Evolutionary conservation across 768 basidiomycete species (phyloP).

Genomic region (Cyclocybe cylindracea): DNA sequence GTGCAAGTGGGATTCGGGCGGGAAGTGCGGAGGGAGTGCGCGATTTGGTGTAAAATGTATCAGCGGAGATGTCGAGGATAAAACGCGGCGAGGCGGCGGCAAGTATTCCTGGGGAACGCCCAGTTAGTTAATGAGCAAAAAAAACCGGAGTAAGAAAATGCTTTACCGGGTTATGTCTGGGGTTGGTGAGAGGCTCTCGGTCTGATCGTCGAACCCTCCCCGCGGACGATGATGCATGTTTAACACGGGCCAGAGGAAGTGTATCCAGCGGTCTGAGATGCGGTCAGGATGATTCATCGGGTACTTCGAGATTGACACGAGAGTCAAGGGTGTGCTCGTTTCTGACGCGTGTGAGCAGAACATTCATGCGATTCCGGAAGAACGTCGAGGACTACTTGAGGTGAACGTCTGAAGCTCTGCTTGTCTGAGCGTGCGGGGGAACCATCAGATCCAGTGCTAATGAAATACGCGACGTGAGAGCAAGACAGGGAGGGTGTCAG

Average conservation of each 20-base stretch:
- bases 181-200: constrained; percentile 83
- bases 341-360: constrained; percentile 25
- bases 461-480: constrained; percentile 2
- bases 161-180: constrained; percentile 85
- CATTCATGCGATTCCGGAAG: not conserved
- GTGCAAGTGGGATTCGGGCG: constrained; percentile 39
- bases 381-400: constrained; percentile 49
- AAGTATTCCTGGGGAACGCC: constrained; percentile 64
- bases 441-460: constrained; percentile 91
- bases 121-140: not conserved
- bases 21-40: constrained; percentile 26
- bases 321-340: constrained; percentile 66
- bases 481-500: not conserved
- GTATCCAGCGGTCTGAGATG: constrained; percentile 90
- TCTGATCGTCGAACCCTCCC: constrained; percentile 81
- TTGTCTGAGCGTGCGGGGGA: constrained; percentile 87
- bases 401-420: constrained; percentile 72
- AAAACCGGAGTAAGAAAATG: not conserved
- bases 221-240: constrained; percentile 86
- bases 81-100: constrained; percentile 71
- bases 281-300: constrained; percentile 84
- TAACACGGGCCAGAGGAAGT: constrained; percentile 87
- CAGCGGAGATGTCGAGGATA: constrained; percentile 83
- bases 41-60: constrained; percentile 61
- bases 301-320: constrained; percentile 88